A percentile compares a stretch with the other conserved stretches of the same genome.
phyloP scores from a whole-genome alignment of 805 yeast genomes.

The Cyberlindnera galapagoensis region DNA sequence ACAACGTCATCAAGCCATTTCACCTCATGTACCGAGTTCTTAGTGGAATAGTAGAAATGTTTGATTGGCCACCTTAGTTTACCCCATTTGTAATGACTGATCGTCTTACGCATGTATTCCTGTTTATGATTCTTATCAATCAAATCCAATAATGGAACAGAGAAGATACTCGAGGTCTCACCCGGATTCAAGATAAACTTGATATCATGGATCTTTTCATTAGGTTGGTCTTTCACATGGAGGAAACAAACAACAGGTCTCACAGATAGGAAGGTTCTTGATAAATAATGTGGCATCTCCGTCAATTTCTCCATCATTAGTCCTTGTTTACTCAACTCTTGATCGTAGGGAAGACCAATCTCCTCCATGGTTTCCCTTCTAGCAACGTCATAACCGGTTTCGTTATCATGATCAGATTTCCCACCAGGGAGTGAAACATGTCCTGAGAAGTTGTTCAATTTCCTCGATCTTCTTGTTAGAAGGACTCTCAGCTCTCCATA shows the following conservation, averaged over 20 bases:
- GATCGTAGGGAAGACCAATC: slow-evolving; percentile 61
- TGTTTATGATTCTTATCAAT: slow-evolving; percentile 21
- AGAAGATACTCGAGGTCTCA: slow-evolving; percentile 64
- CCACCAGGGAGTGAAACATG: slow-evolving; percentile 95
- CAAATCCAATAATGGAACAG: slow-evolving; percentile 63
- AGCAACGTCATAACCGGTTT: slow-evolving; percentile 65
- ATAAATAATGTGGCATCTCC: slow-evolving; percentile 70
- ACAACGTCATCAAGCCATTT: slow-evolving; percentile 57
- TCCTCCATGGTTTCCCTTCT: slow-evolving; percentile 85
- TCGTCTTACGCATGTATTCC: slow-evolving; percentile 28
- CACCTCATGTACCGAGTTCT: slow-evolving; percentile 48
- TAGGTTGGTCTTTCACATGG: slow-evolving; percentile 24
- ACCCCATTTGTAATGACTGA: slow-evolving; percentile 53
- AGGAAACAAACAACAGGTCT: slow-evolving; percentile 72
- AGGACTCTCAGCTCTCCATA: slow-evolving; percentile 72
- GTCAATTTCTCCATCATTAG: slow-evolving; percentile 54
- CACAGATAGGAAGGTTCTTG: slow-evolving; percentile 78
- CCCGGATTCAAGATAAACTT: slow-evolving; percentile 62
- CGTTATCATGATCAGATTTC: slow-evolving; percentile 65
- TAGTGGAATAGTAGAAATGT: slow-evolving; percentile 53
- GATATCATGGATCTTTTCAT: slow-evolving; percentile 25
- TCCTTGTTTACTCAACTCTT: slow-evolving; percentile 37
- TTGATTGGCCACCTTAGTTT: slow-evolving; percentile 62
- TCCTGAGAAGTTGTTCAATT: slow-evolving; percentile 72
- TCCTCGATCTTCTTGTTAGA: slow-evolving; percentile 69